These are phyloP conservation scores for Citeromyces hawaiiensis DNA, from an alignment of 1,139 yeast genomes.

Conservation along the genomic window DNA sequence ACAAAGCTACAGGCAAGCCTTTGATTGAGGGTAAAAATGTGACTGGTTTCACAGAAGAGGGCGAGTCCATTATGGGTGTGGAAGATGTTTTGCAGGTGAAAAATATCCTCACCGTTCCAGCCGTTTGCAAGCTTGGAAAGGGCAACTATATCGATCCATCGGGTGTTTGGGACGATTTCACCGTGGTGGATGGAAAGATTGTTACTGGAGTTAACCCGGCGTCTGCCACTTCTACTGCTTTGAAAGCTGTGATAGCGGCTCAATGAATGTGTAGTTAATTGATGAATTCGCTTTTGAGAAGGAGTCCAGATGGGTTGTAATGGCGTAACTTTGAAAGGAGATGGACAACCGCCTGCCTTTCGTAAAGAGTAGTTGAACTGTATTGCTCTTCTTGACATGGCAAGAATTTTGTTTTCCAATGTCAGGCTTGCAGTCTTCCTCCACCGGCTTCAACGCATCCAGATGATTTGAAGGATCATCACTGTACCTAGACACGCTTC, in stretches of 20 bases:
- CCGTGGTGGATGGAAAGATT: constrained; percentile 37
- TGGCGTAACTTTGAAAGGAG: no score
- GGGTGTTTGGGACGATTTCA: constrained; percentile 38
- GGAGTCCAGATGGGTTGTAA: no score
- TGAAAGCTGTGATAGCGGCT: constrained; percentile 1
- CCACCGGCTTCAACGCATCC: no score
- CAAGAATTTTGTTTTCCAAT: no score
- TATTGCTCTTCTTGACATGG: no score
- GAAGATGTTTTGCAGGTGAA: constrained; percentile 20
- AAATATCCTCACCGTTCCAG: constrained; percentile 22
- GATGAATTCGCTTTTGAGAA: no score
- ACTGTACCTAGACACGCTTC: no score
- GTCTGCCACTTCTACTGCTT: constrained; percentile 1
- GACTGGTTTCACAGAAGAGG: constrained; percentile 49
- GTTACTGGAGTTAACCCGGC: constrained; percentile 50
- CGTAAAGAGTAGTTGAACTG: no score
- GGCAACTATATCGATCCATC: constrained; percentile 31
- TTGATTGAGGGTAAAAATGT: constrained; percentile 37
- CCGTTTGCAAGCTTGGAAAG: constrained; percentile 22
- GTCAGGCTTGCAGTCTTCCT: no score
- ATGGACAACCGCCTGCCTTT: no score
- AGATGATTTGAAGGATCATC: no score
- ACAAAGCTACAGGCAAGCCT: constrained; percentile 25
- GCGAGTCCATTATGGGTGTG: constrained; percentile 30
- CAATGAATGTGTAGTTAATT: not conserved